Evolutionary conservation across 148 eudicot genomes (phyloP).

Genomic region (Chenopodium album): DNA sequence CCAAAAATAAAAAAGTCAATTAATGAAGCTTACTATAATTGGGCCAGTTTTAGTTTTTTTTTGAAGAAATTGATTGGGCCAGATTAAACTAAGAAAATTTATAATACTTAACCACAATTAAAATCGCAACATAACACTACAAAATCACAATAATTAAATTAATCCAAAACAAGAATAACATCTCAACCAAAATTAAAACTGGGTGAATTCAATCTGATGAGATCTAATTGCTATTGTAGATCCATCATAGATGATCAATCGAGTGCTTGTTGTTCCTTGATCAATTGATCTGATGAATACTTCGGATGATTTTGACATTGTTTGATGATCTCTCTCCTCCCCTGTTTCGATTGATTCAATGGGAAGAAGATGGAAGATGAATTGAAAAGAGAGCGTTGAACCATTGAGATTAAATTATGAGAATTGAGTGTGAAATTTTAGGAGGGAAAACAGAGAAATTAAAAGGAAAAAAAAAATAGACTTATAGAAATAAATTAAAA

Average conservation of each 20-base stretch:
- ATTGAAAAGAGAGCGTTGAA: slow-evolving; percentile 3
- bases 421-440: neutral
- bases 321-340: neutral
- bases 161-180: neutral
- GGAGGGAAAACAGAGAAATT: neutral
- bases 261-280: slow-evolving; percentile 98
- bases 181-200: slow-evolving; percentile 38
- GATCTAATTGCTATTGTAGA: slow-evolving; percentile 58
- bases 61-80: too few relatives aligned
- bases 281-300: slow-evolving; percentile 77
- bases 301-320: slow-evolving; percentile 46
- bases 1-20: too few relatives aligned
- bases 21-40: too few relatives aligned
- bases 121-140: too few relatives aligned
- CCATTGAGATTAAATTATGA: neutral
- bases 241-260: slow-evolving; percentile 82
- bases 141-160: too few relatives aligned
- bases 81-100: too few relatives aligned
- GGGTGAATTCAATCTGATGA: slow-evolving; percentile 96
- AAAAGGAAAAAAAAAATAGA: too few relatives aligned
- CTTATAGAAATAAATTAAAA: too few relatives aligned
- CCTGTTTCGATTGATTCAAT: slow-evolving; percentile 23
- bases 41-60: too few relatives aligned
- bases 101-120: too few relatives aligned
- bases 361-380: neutral